Base-by-base conservation (phyloP, 352 stramenopile species). In the Saprolegnia diclina region DNA sequence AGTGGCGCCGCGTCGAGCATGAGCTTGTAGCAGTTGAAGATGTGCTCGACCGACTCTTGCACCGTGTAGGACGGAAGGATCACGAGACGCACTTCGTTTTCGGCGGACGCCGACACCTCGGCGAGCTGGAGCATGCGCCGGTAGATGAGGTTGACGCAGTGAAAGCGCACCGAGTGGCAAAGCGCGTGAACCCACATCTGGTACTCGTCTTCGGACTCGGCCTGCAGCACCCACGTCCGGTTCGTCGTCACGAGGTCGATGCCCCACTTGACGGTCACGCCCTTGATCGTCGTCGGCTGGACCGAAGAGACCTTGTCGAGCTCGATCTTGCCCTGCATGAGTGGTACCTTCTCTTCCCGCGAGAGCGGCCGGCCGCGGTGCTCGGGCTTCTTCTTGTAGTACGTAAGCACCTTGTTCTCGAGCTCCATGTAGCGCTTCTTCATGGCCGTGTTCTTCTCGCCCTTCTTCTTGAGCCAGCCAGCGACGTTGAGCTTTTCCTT, bases 11-110 rank as follows among this genome's bases (percentile, higher is more conserved):
- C 84, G 73, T 92, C 84, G 3, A 92, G 69, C 19, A 78, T 79
- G 65, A 89, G 81, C 67, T 91, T 84, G 78, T 94, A 94, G 67
- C 83, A 94, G 62, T 92, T 91, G 70, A 94, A 94, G 35, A 94
- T 92, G 62, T 91, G 83, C 77, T 92, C 86, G 24, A 94, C 86
- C 71, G 92, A 91, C 73, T 94, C 82, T 4, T 81, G 83, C 18
- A 94, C 86, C 0, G 86, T 94, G 72, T 94, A 85, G 4, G 82
- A 81, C 0, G 85, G 90, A 0, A 82, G 80, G 32, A 94, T 87
- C 44, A 92, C 84, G 83, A 94, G 91, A 35, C 86, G 85, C 56
- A 92, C 86, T 73, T 94, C 86, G 21, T 84, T 94, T n/a, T 91
- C 88, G 11, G 86, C 86, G 56, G 88, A 86, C 0, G 84, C 75